phyloP scores from a whole-genome alignment of 352 stramenopile genomes.

The Globisporangium emineosum region DNA sequence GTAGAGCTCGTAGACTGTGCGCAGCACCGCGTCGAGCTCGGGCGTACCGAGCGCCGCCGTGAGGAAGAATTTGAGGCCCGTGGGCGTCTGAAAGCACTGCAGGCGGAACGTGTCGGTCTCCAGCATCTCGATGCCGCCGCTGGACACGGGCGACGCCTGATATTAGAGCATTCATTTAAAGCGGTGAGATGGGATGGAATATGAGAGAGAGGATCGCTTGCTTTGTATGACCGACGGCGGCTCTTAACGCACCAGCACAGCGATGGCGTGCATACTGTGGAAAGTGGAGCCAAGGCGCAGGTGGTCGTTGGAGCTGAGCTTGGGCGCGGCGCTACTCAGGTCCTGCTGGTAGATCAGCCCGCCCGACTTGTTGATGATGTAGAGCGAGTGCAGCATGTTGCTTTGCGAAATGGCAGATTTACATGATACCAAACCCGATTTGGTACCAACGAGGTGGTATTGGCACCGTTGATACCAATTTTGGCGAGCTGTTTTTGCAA shows the following conservation, averaged over 20 bases:
- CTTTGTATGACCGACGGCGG: neutral
- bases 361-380: conserved; percentile 94
- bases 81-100: conserved; percentile 92
- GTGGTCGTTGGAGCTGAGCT: conserved; percentile 91
- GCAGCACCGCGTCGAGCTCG: conserved; percentile 83
- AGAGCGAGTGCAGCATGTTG: conserved; percentile 90
- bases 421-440: too few relatives aligned
- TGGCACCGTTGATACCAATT: too few relatives aligned
- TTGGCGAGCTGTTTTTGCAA: too few relatives aligned
- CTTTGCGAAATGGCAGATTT: too few relatives aligned
- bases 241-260: conserved; percentile 47
- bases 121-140: conserved; percentile 88
- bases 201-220: neutral
- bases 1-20: conserved; percentile 92
- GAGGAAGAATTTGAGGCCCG: conserved; percentile 93
- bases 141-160: conserved; percentile 76
- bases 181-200: neutral
- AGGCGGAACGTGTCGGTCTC: conserved; percentile 91
- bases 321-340: conserved; percentile 77
- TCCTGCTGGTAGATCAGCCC: conserved; percentile 93
- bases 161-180: neutral
- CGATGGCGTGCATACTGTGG: conserved; percentile 93
- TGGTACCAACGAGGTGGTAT: neutral
- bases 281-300: conserved; percentile 93
- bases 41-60: conserved; percentile 84